These are phyloP conservation scores for Podaxis pistillaris DNA, from an alignment of 768 basidiomycete genomes.

Conservation along the genomic window DNA sequence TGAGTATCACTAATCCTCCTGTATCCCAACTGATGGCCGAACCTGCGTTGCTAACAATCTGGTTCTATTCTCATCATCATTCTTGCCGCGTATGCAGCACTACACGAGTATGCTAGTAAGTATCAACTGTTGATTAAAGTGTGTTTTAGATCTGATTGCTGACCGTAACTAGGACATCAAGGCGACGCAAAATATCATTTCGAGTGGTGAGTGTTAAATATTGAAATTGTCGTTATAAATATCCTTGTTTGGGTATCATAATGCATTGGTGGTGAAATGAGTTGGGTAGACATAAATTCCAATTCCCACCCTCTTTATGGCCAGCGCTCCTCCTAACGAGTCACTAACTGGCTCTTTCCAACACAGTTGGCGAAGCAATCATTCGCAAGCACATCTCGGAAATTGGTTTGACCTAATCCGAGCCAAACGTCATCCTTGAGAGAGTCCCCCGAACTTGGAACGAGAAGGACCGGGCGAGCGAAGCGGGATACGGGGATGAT, in stretches of 20 bases:
- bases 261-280: neutral
- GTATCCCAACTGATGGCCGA: neutral
- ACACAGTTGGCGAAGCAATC: constrained; percentile 62
- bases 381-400: constrained; percentile 63
- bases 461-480: neutral
- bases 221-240: neutral
- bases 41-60: neutral
- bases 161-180: constrained; percentile 53
- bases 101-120: constrained; percentile 69
- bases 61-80: constrained; percentile 3
- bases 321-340: neutral
- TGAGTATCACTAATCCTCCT: constrained; percentile 32
- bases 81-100: constrained; percentile 39
- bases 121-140: neutral
- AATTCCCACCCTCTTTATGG: neutral
- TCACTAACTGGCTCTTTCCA: neutral
- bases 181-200: constrained; percentile 65
- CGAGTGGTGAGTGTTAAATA: constrained; percentile 44
- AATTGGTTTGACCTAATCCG: constrained; percentile 42
- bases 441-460: too few species aligned
- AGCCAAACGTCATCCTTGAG: neutral
- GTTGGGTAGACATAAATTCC: neutral
- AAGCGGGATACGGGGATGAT: neutral
- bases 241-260: constrained; percentile 8
- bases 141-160: neutral